Evolutionary conservation across 176 grass and related monocot species (phyloP).

Genomic region (Rhynchospora breviuscula): DNA sequence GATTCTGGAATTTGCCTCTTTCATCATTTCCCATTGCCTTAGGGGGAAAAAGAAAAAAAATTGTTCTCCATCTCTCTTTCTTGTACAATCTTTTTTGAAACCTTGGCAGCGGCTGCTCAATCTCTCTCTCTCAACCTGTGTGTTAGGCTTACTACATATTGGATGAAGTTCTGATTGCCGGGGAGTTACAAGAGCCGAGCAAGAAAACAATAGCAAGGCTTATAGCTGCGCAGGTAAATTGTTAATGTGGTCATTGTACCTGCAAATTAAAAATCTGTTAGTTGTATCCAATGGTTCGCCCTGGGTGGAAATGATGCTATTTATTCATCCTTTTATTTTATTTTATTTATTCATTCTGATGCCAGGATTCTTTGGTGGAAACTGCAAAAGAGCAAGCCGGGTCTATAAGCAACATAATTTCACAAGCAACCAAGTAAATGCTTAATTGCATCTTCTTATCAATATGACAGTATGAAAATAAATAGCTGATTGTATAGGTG

Average conservation of each 20-base stretch:
- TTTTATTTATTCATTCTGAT: background rate
- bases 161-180: slow-evolving; percentile 72
- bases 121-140: background rate
- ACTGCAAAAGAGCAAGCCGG: slow-evolving; percentile 52
- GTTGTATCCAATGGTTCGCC: slow-evolving; percentile 11
- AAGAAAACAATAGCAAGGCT: slow-evolving; percentile 66
- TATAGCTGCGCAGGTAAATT: slow-evolving; percentile 63
- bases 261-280: slow-evolving; percentile 12
- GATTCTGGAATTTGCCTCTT: background rate
- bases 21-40: background rate
- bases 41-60: background rate
- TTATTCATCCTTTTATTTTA: background rate
- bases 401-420: slow-evolving; percentile 67
- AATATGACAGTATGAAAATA: background rate
- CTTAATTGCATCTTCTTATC: background rate
- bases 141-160: slow-evolving; percentile 68
- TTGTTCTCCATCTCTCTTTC: background rate
- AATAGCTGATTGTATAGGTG: background rate
- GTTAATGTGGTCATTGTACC: background rate
- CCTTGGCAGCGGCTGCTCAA: no score
- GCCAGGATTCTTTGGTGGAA: slow-evolving; percentile 57
- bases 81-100: no score
- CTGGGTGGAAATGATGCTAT: slow-evolving; percentile 26
- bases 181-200: slow-evolving; percentile 75
- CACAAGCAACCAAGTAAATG: slow-evolving; percentile 60